These are phyloP conservation scores for Alternaria consortialis DNA, from an alignment of 2,329 filamentous ascomycete species.

Conservation along the genomic window DNA sequence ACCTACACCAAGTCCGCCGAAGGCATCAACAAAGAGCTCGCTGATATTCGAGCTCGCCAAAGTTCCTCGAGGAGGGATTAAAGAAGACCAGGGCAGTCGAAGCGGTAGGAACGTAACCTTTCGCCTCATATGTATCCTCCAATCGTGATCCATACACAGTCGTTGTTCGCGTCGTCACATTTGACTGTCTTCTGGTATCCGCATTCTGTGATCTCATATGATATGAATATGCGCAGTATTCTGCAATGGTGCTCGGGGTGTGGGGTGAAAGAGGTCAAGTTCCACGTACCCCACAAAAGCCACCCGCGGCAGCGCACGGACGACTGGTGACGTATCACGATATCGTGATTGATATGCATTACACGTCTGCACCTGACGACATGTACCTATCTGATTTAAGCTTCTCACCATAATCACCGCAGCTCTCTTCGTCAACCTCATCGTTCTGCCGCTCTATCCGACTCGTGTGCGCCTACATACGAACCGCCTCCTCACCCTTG, in stretches of 20 bases:
- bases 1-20: neutral
- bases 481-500: neutral
- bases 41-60: neutral
- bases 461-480: neutral
- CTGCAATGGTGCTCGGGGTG: neutral
- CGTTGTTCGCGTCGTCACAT: neutral
- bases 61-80: neutral
- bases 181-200: neutral
- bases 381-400: neutral
- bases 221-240: rapidly evolving
- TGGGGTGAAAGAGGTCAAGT: constrained; percentile 5
- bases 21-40: neutral
- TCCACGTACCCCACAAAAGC: constrained; percentile 14
- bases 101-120: neutral
- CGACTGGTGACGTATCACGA: constrained; percentile 8
- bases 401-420: rapidly evolving
- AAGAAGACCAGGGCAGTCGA: neutral
- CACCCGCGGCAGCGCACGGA: constrained; percentile 7
- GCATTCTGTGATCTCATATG: neutral
- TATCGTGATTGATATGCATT: neutral
- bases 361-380: neutral
- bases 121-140: neutral
- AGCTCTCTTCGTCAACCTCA: neutral
- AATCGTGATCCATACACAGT: neutral
- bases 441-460: neutral